phyloP scores from a whole-genome alignment of 106 monocot species.

The Dendrobium chrysotoxum region DNA sequence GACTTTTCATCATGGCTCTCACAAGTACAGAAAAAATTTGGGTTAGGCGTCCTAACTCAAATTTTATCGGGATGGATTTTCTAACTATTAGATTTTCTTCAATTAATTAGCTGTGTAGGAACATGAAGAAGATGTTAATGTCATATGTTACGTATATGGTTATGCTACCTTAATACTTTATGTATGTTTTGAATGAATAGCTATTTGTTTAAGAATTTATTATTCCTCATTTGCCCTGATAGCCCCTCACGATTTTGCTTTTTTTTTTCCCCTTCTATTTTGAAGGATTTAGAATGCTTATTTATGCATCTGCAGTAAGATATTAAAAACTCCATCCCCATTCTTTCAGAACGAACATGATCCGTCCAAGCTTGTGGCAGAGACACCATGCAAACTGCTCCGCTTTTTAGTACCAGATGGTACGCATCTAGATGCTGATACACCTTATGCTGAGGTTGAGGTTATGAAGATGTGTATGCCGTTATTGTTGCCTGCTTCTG shows the following conservation, averaged over 20 bases:
- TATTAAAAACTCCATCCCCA: not conserved
- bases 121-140: not conserved
- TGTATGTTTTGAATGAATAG: not conserved
- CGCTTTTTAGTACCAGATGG: slow-evolving; percentile 89
- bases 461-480: slow-evolving; percentile 99
- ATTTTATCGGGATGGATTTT: too few relatives aligned
- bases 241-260: not conserved
- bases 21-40: too few relatives aligned
- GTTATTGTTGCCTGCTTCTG: slow-evolving; percentile 89
- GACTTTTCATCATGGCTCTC: not conserved
- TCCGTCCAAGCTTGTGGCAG: slow-evolving; percentile 94
- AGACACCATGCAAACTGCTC: slow-evolving; percentile 97
- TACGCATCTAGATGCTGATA: slow-evolving; percentile 77
- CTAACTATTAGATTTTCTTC: too few relatives aligned
- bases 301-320: not conserved
- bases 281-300: not conserved
- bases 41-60: too few relatives aligned
- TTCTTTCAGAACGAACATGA: slow-evolving; percentile 91
- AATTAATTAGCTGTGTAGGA: too few relatives aligned
- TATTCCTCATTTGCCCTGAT: not conserved
- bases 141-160: not conserved
- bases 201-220: not conserved
- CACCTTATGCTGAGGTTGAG: slow-evolving; percentile 95
- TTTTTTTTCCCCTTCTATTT: not conserved
- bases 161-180: not conserved